Evolutionary conservation across 441 rosid genomes (phyloP), one percentile per base, ranked within the genome.

Genomic region (Syzygium syzygioides): DNA sequence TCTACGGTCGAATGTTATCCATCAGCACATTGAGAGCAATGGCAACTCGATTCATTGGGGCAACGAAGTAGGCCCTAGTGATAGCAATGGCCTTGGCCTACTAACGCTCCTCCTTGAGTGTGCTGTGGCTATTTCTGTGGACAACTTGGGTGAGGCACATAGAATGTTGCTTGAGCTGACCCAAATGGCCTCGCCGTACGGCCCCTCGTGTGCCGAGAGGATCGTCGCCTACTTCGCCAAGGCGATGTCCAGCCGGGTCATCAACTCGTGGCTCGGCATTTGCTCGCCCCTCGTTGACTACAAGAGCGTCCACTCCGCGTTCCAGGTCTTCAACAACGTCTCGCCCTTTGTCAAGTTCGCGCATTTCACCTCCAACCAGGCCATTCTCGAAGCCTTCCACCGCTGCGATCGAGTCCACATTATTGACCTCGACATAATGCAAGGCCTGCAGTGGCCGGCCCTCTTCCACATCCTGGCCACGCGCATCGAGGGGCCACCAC

Each of bases 361-460:
- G 2, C 96, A 94, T 91, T 95, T 95, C 93, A 94, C 96, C 54
- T 92, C 96, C 17, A 95, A 95, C 92, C 96, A 95, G 89, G 96
- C 96, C 84, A 94, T 94, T 89, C 94, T 95, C 5, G 97, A 94
- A 88, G 97, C 96, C 28, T 93, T 95, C 53, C 95, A 94, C 13
- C 91, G 91, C 25, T 93, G 89, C 4, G 93, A 93, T 7, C 89
- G 90, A 85, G 96, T 95, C 80, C 97, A 95, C 85, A 94, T 95
- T 68, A 86, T 95, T 6, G 97, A 95, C 90, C 93, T 95, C 3
- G 97, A 95, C 86, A 93, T 95, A 89, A 94, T 94, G 96, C 96
- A 94, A 89, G 97, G 97, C 18, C 86, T 95, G 79, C 97, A 94
- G 90, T 95, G 97, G 97, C 97, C 96, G 15, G 96, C 96, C 13